These are phyloP conservation scores for Neurospora terricola DNA, from an alignment of 495 filamentous ascomycete species.

Conservation along the genomic window DNA sequence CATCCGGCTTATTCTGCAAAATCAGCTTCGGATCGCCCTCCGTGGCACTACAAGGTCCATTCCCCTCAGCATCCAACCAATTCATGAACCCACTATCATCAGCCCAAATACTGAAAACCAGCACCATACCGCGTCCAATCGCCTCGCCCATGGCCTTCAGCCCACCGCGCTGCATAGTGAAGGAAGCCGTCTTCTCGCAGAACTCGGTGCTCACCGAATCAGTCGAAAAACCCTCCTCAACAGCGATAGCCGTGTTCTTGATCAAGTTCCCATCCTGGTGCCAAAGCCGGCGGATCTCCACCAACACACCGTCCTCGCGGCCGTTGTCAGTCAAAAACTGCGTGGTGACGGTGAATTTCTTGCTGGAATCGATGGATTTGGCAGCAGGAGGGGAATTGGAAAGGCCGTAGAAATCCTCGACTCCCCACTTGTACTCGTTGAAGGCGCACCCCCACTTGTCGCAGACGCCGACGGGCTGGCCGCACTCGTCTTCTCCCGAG, in stretches of 20 bases:
- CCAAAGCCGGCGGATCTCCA: slow-evolving; percentile 53
- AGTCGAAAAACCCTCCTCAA: not conserved
- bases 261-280: slow-evolving; percentile 52
- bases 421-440: slow-evolving; percentile 46
- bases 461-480: slow-evolving; percentile 40
- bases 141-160: slow-evolving; percentile 46
- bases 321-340: slow-evolving; percentile 52
- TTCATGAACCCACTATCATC: slow-evolving; percentile 49
- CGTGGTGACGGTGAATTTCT: slow-evolving; percentile 57
- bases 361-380: slow-evolving; percentile 41
- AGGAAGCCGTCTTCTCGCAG: slow-evolving; percentile 8
- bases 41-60: slow-evolving; percentile 51
- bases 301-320: slow-evolving; percentile 32
- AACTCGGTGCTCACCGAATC: slow-evolving; percentile 2
- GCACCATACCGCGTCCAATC: slow-evolving; percentile 50
- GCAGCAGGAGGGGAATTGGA: not conserved
- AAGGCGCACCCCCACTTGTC: slow-evolving; percentile 33
- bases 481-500: slow-evolving; percentile 29
- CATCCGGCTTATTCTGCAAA: slow-evolving; percentile 31
- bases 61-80: slow-evolving; percentile 49
- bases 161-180: slow-evolving; percentile 36
- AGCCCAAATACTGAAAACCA: slow-evolving; percentile 55
- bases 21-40: slow-evolving; percentile 42
- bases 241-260: slow-evolving; percentile 9
- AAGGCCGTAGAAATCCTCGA: slow-evolving; percentile 48